Conservation (phyloP, 768 basidiomycete species). For the Suillus luteus region DNA sequence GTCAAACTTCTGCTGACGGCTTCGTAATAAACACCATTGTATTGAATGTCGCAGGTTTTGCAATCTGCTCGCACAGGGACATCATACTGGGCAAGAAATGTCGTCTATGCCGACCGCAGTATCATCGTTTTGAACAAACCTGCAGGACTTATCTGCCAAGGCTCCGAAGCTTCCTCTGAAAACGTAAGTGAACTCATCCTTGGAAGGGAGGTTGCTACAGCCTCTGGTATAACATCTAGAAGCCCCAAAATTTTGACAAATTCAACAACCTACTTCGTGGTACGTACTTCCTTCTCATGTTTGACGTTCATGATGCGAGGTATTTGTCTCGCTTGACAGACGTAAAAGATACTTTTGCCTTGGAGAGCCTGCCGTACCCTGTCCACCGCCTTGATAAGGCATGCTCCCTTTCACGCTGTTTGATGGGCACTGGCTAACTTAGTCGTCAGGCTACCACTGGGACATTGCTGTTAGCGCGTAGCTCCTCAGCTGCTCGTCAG, state of each 20-base stretch:
- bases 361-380: constrained; percentile 43
- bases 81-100: constrained; percentile 34
- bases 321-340: constrained; percentile 23
- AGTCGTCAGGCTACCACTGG: constrained; percentile 59
- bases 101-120: constrained; percentile 55
- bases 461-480: constrained; percentile 55
- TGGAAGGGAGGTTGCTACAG: constrained; percentile 14
- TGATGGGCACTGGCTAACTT: constrained; percentile 5
- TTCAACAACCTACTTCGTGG: constrained; percentile 42
- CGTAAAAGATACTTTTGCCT: constrained; percentile 31
- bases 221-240: constrained; percentile 8
- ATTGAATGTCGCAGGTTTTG: constrained; percentile 5
- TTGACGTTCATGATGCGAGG: constrained; percentile 2
- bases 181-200: constrained; percentile 11
- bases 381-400: constrained; percentile 75
- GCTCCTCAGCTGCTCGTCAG: constrained; percentile 43
- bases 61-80: constrained; percentile 13
- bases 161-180: constrained; percentile 25
- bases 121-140: constrained; percentile 65
- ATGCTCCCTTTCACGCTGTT: constrained; percentile 9
- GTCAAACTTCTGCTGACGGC: neutral
- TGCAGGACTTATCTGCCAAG: constrained; percentile 56
- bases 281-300: constrained; percentile 22
- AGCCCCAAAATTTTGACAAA: constrained; percentile 29
- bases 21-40: neutral